phyloP scores from a whole-genome alignment of 2,329 filamentous ascomycete genomes.

The Penicillium oxalicum region DNA sequence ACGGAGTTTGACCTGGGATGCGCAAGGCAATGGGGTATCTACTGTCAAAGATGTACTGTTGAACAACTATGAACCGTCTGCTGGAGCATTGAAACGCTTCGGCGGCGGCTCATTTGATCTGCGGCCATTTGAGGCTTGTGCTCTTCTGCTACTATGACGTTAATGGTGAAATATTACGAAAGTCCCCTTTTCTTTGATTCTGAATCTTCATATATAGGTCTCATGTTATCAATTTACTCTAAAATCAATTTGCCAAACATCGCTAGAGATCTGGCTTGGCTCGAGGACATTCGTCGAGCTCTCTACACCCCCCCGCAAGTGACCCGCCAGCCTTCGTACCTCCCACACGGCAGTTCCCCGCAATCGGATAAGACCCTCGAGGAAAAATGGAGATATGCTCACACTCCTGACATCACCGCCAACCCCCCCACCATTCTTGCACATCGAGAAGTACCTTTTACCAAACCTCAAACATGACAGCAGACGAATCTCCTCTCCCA shows the following conservation, averaged over 20 bases:
- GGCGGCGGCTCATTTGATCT: constrained; percentile 25
- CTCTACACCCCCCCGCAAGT: no score
- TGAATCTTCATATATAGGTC: no score
- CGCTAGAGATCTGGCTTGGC: no score
- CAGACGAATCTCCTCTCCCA: constrained; percentile 14
- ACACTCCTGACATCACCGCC: not conserved
- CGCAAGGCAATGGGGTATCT: constrained; percentile 23
- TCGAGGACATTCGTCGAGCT: no score
- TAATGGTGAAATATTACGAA: no score
- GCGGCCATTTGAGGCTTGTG: constrained; percentile 31
- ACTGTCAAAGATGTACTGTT: constrained; percentile 26
- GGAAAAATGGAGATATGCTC: not conserved
- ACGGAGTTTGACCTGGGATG: constrained; percentile 28
- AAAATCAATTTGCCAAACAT: no score
- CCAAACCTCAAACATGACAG: constrained; percentile 9
- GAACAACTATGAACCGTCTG: constrained; percentile 25
- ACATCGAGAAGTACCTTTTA: not conserved
- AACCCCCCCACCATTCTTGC: not conserved
- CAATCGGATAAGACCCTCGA: constrained; percentile 15
- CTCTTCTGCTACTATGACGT: constrained; percentile 22
- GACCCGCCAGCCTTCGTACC: no score
- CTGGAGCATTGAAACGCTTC: constrained; percentile 18
- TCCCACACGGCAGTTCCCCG: constrained; percentile 15
- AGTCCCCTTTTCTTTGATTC: no score
- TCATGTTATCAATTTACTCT: no score